Percentiles rank a stretch among this genome's conserved stretches.
These are phyloP conservation scores for Phytophthora melonis DNA, from an alignment of 352 stramenopile species.

Conservation along the genomic window DNA sequence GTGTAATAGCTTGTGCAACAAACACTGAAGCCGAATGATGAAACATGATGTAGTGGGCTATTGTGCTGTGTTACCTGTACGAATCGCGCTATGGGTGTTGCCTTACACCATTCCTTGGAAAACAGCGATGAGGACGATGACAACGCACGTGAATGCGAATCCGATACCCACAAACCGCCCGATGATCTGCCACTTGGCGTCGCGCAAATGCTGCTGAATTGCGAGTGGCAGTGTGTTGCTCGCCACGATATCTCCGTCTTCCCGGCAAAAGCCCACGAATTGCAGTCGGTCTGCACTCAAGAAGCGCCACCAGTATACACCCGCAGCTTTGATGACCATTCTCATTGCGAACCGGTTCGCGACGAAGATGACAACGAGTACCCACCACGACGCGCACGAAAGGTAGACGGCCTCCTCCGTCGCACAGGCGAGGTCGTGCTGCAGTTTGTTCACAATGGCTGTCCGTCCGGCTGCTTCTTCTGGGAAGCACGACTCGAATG, in stretches of 20 bases:
- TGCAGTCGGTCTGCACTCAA: constrained; percentile 63
- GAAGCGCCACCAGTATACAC: constrained; percentile 65
- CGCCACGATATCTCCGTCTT: constrained; percentile 54
- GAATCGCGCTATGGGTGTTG: neutral
- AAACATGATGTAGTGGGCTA: neutral
- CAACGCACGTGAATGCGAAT: constrained; percentile 22
- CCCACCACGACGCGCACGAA: constrained; percentile 67
- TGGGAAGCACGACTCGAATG: constrained; percentile 39
- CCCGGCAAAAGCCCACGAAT: constrained; percentile 63
- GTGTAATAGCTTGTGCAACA: neutral
- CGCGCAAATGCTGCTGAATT: constrained; percentile 48
- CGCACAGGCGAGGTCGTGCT: constrained; percentile 55
- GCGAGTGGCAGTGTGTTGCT: constrained; percentile 43
- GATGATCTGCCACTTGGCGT: constrained; percentile 54
- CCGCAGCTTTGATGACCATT: constrained; percentile 57
- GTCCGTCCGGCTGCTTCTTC: constrained; percentile 16
- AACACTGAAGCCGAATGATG: neutral
- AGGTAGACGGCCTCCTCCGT: constrained; percentile 74
- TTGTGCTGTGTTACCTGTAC: neutral
- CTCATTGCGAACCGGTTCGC: constrained; percentile 53
- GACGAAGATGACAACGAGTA: constrained; percentile 57
- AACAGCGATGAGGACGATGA: constrained; percentile 21
- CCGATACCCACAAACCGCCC: constrained; percentile 45
- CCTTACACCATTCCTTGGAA: constrained; percentile 28
- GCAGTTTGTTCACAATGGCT: constrained; percentile 36